A percentile compares a stretch with the other conserved stretches of the same genome.
Evolutionary conservation across 805 yeast species (phyloP).

Genomic region (Citeromyces matritensis): DNA sequence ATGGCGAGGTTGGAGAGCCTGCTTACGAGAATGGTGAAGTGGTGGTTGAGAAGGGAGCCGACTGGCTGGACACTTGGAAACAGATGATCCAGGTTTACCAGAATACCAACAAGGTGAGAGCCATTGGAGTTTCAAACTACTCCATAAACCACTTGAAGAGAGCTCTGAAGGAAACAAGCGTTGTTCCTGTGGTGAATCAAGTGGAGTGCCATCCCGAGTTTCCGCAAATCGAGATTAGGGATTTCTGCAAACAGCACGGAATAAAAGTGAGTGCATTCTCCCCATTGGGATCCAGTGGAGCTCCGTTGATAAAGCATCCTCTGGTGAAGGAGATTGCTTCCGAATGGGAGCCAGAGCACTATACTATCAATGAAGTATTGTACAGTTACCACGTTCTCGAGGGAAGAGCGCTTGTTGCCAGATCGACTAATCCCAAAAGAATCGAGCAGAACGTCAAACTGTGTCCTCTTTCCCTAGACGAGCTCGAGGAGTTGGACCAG

Average conservation of each 20-base stretch:
- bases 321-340: conserved; percentile 37
- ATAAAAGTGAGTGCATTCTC: conserved; percentile 38
- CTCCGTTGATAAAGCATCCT: conserved; percentile 42
- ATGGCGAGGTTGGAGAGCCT: conserved; percentile 17
- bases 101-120: conserved; percentile 28
- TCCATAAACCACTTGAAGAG: conserved; percentile 20
- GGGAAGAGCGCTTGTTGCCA: conserved; percentile 51
- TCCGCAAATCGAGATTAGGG: conserved; percentile 22
- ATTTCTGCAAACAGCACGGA: conserved; percentile 18
- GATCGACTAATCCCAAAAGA: conserved; percentile 57
- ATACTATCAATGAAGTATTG: conserved; percentile 37
- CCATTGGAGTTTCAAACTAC: conserved; percentile 47
- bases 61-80: conserved; percentile 56
- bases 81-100: conserved; percentile 62
- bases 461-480: conserved; percentile 21
- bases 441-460: conserved; percentile 22
- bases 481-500: conserved; percentile 14
- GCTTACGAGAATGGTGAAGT: conserved; percentile 24
- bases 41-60: conserved; percentile 71
- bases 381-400: conserved; percentile 49
- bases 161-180: conserved; percentile 27
- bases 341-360: too few species aligned
- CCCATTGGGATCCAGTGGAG: conserved; percentile 53
- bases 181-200: conserved; percentile 40
- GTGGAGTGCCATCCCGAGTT: conserved; percentile 33